Conservation (phyloP, 768 basidiomycete genomes). For the Leccinum disarticulatum region DNA sequence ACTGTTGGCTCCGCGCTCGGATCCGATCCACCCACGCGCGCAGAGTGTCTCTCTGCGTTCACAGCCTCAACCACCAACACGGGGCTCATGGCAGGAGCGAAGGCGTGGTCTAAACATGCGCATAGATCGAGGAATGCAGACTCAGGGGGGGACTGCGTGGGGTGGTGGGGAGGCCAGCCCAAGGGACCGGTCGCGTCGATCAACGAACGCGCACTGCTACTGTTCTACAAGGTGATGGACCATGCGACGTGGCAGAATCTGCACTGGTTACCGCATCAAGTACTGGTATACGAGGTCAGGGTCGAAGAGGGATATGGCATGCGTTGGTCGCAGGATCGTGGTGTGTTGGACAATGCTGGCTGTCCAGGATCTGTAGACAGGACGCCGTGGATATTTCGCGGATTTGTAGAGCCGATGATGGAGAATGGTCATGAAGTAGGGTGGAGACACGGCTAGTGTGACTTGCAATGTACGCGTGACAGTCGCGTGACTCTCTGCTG, state of each 20-base stretch:
- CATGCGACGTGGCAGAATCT: constrained; percentile 60
- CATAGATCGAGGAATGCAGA: constrained; percentile 44
- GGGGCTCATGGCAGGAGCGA: constrained; percentile 57
- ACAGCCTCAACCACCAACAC: constrained; percentile 43
- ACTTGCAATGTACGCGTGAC: constrained; percentile 27
- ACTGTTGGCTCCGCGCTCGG: constrained; percentile 59
- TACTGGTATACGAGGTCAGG: constrained; percentile 62
- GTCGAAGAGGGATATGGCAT: constrained; percentile 64
- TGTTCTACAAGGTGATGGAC: constrained; percentile 56
- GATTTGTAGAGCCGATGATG: constrained; percentile 70
- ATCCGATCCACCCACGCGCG: constrained; percentile 47
- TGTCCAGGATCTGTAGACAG: background rate
- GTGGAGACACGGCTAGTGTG: constrained; percentile 49
- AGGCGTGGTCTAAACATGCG: constrained; percentile 67
- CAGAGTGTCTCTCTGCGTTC: constrained; percentile 55
- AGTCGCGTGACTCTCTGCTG: constrained; percentile 22
- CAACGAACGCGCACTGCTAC: constrained; percentile 48
- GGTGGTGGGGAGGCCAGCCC: constrained; percentile 59
- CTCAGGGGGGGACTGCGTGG: constrained; percentile 21
- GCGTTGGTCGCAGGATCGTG: constrained; percentile 59
- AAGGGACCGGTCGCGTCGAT: constrained; percentile 52
- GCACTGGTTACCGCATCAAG: constrained; percentile 63
- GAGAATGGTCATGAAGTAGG: constrained; percentile 62
- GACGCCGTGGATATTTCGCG: constrained; percentile 54
- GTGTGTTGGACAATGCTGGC: constrained; percentile 4